Base-by-base conservation (phyloP, 345 rosid genomes). In the Sisymbrium irio region DNA sequence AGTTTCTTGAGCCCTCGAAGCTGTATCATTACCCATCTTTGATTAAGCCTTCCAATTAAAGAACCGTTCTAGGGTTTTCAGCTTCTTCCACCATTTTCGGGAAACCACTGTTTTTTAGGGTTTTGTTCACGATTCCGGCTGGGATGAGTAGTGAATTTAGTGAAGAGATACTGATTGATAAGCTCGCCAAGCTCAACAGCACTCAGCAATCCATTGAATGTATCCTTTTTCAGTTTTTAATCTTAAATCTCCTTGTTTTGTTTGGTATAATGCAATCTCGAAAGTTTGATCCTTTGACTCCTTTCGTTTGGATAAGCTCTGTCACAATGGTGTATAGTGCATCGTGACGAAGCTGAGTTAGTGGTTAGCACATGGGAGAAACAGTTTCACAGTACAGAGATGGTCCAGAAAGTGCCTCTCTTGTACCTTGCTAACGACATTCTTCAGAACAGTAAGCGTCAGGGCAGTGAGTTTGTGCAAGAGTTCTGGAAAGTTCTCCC, bases 401-500 rank as follows among this genome's bases (percentile, higher is more conserved):
- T 86, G 79, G 70, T 45, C 56, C 92, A 86, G 77, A 93, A 93
- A 81, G 97, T 93, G 59, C 96, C 96, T 57, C 85, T 91, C 25
- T 72, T 93, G 81, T 93, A 93, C 73, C 92, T 93, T 45, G 96
- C 98, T 12, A 91, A 93, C 53, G 97, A 91, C 15, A 93, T 93
- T 49, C 82, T 93, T 27, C 97, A 93, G 86, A 93, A 89, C 77
- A 89, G 98, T 66, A 93, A 89, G 82, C 91, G 94, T 33, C 85
- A 88, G 66, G 97, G 96, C 25, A 89, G 87, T 47, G 98, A 93
- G 69, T 93, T 93, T 56, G 95, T 93, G n/a, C 75, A 81, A 0
- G 96, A 89, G 82, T 93, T 93, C 63, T 93, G 97, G 94, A 93
- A 91, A 77, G 93, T 88, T 68, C 98, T 93, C 69, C 97, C 95